Evolutionary conservation across 2,329 filamentous ascomycete genomes (phyloP).

Genomic region (Tolypocladium pustulatum): DNA sequence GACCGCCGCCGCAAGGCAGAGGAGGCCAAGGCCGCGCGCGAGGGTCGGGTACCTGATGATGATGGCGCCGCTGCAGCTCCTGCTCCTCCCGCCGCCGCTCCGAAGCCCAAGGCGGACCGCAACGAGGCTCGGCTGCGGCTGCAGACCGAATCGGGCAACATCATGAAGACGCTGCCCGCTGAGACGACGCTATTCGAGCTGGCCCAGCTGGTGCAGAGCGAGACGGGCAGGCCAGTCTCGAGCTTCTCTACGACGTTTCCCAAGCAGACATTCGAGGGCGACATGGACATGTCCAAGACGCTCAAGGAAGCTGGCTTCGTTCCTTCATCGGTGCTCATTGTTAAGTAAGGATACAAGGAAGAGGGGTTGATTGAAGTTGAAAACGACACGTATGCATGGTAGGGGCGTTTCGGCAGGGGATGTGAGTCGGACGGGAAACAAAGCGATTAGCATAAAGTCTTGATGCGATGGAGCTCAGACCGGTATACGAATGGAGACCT

Average conservation of each 20-base stretch:
- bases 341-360: conserved; percentile 36
- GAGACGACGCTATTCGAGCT: conserved; percentile 92
- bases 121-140: conserved; percentile 74
- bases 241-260: conserved; percentile 85
- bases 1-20: conserved; percentile 80
- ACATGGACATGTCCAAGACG: conserved; percentile 74
- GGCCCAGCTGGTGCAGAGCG: conserved; percentile 60
- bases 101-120: conserved; percentile 59
- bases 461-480: background rate
- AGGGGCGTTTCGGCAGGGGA: background rate
- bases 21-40: conserved; percentile 73
- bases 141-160: conserved; percentile 61
- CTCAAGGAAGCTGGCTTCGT: conserved; percentile 85
- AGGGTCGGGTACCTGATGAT: conserved; percentile 51
- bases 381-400: background rate
- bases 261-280: conserved; percentile 62
- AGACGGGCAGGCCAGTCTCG: conserved; percentile 58
- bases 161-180: conserved; percentile 80
- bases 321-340: conserved; percentile 81
- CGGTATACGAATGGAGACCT: background rate
- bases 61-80: conserved; percentile 19
- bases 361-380: background rate
- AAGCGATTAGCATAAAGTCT: background rate
- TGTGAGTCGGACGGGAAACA: background rate
- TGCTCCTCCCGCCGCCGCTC: conserved; percentile 35